A percentile compares a stretch with the other conserved stretches of the same genome.
Evolutionary conservation across 169 alveolate species (phyloP).

Genomic region (Eimeria tenella): DNA sequence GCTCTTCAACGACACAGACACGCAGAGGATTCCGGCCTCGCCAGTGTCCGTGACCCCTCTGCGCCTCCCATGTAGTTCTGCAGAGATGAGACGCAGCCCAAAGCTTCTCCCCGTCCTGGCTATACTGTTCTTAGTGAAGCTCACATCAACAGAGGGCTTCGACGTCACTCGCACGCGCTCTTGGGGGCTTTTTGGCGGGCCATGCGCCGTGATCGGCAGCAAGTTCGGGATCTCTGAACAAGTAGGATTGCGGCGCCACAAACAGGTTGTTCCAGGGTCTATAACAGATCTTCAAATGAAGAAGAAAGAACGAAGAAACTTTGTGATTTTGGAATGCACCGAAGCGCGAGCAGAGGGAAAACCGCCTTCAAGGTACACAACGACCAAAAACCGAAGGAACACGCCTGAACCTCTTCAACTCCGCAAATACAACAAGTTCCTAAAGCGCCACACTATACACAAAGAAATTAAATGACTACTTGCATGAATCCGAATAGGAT

Average conservation of each 20-base stretch:
- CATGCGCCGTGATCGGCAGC: neutral
- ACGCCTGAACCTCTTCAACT: constrained; percentile 77
- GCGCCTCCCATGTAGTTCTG: neutral
- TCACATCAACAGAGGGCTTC: neutral
- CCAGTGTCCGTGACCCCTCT: neutral
- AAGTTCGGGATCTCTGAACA: neutral
- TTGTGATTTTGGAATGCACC: constrained; percentile 80
- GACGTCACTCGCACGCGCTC: neutral
- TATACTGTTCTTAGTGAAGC: neutral
- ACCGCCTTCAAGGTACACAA: constrained; percentile 80
- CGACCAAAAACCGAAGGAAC: constrained; percentile 80
- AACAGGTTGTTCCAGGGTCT: neutral
- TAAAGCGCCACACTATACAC: constrained; percentile 77
- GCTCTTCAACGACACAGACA: constrained; percentile 21
- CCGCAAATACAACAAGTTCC: constrained; percentile 77
- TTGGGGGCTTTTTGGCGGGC: constrained; percentile 7
- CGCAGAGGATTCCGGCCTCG: neutral
- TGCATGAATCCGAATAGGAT: neutral
- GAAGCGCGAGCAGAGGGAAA: constrained; percentile 82
- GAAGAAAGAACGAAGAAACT: constrained; percentile 77
- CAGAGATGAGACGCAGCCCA: constrained; percentile 27
- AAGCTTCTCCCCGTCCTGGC: neutral
- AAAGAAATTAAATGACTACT: constrained; percentile 69
- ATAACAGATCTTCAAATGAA: constrained; percentile 40
- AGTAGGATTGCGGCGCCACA: neutral